These are phyloP conservation scores for Aspergillus neoniger DNA, from an alignment of 2,329 filamentous ascomycete genomes.

Conservation along the genomic window DNA sequence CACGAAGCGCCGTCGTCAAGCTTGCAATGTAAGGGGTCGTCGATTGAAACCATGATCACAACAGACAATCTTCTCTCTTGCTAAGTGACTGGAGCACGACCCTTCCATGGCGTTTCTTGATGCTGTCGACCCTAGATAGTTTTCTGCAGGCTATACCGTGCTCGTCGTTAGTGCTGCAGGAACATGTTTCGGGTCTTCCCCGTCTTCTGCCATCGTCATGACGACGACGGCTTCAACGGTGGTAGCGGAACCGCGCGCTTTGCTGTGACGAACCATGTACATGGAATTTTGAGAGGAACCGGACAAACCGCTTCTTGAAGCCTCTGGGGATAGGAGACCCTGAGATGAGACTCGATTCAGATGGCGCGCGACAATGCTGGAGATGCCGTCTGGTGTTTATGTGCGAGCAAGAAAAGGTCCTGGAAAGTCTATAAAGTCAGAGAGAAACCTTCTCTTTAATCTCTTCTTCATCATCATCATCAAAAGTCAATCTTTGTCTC, in stretches of 20 bases:
- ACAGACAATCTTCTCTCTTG: not conserved
- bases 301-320: not conserved
- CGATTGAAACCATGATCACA: not conserved
- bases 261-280: constrained; percentile 7
- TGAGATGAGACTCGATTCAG: constrained; percentile 12
- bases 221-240: not conserved
- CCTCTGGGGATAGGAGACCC: constrained; percentile 2
- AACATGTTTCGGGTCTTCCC: constrained; percentile 10
- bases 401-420: constrained; percentile 14
- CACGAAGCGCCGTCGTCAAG: constrained; percentile 1
- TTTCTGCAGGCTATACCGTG: constrained; percentile 14
- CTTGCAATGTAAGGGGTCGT: not conserved
- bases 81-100: not conserved
- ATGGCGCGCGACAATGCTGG: constrained; percentile 19
- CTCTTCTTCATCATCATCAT: not conserved
- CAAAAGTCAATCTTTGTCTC: not conserved
- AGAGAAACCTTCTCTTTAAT: not conserved
- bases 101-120: not conserved
- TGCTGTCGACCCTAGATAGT: constrained; percentile 6
- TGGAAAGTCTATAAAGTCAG: constrained; percentile 13
- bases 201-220: not conserved
- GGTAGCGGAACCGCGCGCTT: constrained; percentile 20
- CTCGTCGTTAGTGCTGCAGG: constrained; percentile 15
- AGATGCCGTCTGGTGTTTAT: constrained; percentile 24
- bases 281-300: not conserved